A percentile compares a stretch with the other conserved stretches of the same genome.
phyloP scores from a whole-genome alignment of 306 rosid genomes.

The Sicyos baderoa region DNA sequence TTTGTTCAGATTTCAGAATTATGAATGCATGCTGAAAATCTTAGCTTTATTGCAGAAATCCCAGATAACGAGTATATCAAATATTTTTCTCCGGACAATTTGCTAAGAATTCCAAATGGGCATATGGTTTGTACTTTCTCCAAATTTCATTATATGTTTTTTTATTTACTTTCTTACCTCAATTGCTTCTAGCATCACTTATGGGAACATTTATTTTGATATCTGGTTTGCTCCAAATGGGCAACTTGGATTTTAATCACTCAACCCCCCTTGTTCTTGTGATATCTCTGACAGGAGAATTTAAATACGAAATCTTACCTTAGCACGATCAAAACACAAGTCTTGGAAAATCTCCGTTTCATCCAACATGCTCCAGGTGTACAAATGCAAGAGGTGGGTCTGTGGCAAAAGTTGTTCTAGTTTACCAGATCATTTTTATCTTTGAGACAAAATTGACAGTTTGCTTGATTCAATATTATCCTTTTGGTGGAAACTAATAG shows the following conservation, averaged over 20 bases:
- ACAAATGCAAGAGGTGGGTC: slow-evolving; percentile 93
- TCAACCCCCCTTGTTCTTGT: slow-evolving; percentile 18
- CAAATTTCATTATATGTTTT: slow-evolving; percentile 11
- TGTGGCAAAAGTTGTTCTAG: background rate
- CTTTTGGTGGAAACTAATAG: background rate
- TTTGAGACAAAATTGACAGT: background rate
- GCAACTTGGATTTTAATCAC: background rate
- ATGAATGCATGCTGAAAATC: background rate
- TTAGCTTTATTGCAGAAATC: slow-evolving; percentile 62
- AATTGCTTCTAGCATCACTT: background rate
- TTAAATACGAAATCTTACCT: slow-evolving; percentile 85
- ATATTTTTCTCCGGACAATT: slow-evolving; percentile 81
- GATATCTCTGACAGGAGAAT: slow-evolving; percentile 56
- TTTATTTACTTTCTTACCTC: background rate
- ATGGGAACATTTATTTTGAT: background rate
- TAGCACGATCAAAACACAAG: slow-evolving; percentile 83
- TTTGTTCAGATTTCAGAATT: background rate
- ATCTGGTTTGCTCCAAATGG: slow-evolving; percentile 2
- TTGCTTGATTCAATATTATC: slow-evolving; percentile 5
- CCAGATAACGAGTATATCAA: slow-evolving; percentile 85
- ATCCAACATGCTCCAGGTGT: slow-evolving; percentile 96
- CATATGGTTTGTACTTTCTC: slow-evolving; percentile 55
- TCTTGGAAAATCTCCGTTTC: slow-evolving; percentile 80
- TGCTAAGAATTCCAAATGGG: slow-evolving; percentile 77
- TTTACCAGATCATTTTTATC: background rate